A percentile compares a stretch with the other conserved stretches of the same genome.
These are phyloP conservation scores for Aureobasidium lini DNA, from an alignment of 2,329 filamentous ascomycete species.

Conservation along the genomic window DNA sequence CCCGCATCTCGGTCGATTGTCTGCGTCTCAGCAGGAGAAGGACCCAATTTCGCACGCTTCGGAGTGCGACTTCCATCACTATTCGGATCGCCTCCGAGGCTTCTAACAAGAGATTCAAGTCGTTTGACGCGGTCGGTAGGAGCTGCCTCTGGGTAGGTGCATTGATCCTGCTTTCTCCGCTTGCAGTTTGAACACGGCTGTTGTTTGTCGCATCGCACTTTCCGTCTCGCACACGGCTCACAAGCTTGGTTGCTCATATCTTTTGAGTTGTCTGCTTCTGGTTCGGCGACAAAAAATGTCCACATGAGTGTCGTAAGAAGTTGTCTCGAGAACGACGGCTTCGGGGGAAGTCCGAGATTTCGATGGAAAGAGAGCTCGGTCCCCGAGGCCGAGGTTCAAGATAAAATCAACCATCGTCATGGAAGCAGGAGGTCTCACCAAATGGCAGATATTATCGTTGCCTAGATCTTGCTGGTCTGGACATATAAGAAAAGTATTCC, in stretches of 20 bases:
- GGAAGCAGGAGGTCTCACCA: no score
- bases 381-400: no score
- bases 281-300: no score
- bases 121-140: neutral
- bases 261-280: no score
- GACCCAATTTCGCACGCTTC: neutral
- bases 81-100: conserved; percentile 6
- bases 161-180: conserved; percentile 3
- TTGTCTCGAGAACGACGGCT: no score
- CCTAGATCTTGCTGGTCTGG: no score
- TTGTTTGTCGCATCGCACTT: conserved; percentile 13
- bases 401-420: neutral
- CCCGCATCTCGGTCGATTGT: neutral
- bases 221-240: neutral
- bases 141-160: neutral
- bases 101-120: conserved; percentile 1
- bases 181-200: conserved; percentile 10
- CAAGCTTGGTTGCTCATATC: neutral
- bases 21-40: neutral
- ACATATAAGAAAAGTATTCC: no score
- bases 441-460: no score
- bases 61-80: neutral
- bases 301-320: no score
- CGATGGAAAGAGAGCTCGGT: no score
- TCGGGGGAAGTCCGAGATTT: no score